Evolutionary conservation across 345 rosid species (phyloP).

Genomic region (Heritiera fomes): DNA sequence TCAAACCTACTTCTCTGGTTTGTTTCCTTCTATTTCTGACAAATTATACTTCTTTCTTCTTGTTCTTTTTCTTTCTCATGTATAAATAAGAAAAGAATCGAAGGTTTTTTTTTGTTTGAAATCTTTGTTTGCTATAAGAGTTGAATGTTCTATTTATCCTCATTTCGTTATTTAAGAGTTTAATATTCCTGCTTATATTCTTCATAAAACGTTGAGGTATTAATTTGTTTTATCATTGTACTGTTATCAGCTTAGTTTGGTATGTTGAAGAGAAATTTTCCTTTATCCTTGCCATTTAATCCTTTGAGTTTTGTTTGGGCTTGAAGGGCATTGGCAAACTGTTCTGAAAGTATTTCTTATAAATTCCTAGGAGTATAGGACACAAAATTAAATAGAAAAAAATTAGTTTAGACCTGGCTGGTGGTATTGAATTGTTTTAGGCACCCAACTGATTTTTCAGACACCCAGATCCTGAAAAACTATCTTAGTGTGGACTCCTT

Average conservation of each 20-base stretch:
- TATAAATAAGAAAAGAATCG: background rate
- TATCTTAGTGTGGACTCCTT: background rate
- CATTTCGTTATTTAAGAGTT: background rate
- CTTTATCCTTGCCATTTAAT: background rate
- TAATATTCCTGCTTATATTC: background rate
- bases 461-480: background rate
- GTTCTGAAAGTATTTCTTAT: background rate
- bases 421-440: background rate
- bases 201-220: background rate
- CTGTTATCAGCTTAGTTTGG: background rate
- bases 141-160: background rate
- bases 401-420: background rate
- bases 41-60: background rate
- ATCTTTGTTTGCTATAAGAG: background rate
- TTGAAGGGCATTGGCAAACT: background rate
- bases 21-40: constrained; percentile 14
- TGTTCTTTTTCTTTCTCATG: background rate
- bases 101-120: background rate
- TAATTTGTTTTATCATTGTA: no score
- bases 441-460: background rate
- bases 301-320: background rate
- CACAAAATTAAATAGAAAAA: background rate
- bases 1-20: constrained; percentile 23
- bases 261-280: constrained; percentile 1
- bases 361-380: background rate